These are phyloP conservation scores for Kuraishia hungarica DNA, from an alignment of 805 yeast genomes.

Conservation along the genomic window DNA sequence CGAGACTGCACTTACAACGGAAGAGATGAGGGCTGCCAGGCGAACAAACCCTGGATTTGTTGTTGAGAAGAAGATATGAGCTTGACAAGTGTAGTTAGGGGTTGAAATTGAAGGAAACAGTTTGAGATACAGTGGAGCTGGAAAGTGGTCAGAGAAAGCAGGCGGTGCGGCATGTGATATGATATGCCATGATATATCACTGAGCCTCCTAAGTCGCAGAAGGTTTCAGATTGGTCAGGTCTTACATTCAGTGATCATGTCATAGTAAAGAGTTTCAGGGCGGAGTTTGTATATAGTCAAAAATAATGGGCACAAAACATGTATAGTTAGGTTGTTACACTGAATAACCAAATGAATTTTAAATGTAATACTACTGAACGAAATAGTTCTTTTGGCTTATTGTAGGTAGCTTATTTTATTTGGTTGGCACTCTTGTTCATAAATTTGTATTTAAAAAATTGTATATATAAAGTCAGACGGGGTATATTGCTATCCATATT, in stretches of 20 bases:
- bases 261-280: not conserved
- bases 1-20: conserved; percentile 39
- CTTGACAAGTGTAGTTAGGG: too few species aligned
- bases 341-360: not conserved
- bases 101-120: too few species aligned
- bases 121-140: too few species aligned
- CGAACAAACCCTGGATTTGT: conserved; percentile 59
- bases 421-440: not conserved
- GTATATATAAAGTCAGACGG: not conserved
- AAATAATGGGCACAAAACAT: not conserved
- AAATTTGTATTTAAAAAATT: not conserved
- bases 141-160: not conserved
- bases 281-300: not conserved
- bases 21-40: conserved; percentile 45
- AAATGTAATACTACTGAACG: not conserved
- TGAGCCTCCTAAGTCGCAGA: too few species aligned
- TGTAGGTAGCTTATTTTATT: too few species aligned
- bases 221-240: too few species aligned
- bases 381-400: too few species aligned
- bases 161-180: not conserved
- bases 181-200: too few species aligned
- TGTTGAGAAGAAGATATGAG: conserved; percentile 24
- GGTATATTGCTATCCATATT: not conserved
- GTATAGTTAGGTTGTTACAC: not conserved
- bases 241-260: too few species aligned